phyloP scores from a whole-genome alignment of 208 protist species.

The Wallacemonas sp. region DNA sequence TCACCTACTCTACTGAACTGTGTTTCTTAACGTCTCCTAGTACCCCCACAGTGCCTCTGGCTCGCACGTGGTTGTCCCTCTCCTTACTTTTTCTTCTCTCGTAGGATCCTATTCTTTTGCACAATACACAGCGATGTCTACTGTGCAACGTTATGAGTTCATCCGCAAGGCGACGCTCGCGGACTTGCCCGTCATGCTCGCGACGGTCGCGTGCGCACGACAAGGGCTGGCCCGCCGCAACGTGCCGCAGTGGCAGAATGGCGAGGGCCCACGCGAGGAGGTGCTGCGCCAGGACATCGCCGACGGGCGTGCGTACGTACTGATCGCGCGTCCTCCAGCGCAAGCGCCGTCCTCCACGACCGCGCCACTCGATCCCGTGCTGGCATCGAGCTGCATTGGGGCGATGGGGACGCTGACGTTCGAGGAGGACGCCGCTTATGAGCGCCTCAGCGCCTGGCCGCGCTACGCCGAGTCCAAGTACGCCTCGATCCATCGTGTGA shows the following conservation, averaged over 20 bases:
- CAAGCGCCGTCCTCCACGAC: background rate
- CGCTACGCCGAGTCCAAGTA: background rate
- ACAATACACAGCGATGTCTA: too few relatives aligned
- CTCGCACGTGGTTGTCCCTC: background rate
- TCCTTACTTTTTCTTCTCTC: slow-evolving; percentile 14
- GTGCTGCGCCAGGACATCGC: slow-evolving; percentile 11
- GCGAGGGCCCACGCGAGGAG: background rate
- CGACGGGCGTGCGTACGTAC: slow-evolving; percentile 9
- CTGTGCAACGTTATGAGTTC: slow-evolving; percentile 1
- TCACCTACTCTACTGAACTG: too few relatives aligned
- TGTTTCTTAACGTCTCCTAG: too few relatives aligned
- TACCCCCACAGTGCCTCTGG: too few relatives aligned
- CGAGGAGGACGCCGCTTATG: background rate
- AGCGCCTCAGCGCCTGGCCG: slow-evolving; percentile 2
- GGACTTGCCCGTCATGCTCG: slow-evolving; percentile 11
- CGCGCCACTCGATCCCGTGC: background rate
- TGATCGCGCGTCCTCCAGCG: background rate
- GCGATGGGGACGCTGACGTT: slow-evolving; percentile 13
- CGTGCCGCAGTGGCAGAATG: slow-evolving; percentile 13
- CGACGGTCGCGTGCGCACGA: background rate
- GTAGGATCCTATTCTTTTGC: too few relatives aligned
- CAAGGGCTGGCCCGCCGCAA: background rate
- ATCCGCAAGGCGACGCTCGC: slow-evolving; percentile 1
- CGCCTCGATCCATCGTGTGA: slow-evolving; percentile 8
- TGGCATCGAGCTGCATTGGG: background rate